phyloP scores from a whole-genome alignment of 179 eudicot genomes.

The Heliamphora pulchella region DNA sequence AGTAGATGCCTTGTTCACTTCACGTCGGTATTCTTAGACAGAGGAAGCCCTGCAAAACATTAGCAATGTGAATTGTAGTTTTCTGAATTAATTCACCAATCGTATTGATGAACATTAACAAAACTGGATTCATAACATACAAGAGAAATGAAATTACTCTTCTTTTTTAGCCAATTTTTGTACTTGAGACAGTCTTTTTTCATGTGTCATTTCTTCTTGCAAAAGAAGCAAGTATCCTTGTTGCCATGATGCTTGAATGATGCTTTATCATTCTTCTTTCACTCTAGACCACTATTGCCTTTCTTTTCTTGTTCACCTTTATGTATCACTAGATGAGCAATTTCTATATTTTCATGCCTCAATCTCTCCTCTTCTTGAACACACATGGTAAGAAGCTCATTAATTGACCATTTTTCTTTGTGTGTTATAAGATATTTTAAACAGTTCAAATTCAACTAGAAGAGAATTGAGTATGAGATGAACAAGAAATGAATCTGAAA shows the following conservation, averaged over 20 bases:
- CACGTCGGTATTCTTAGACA: neutral
- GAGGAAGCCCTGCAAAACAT: slow-evolving; percentile 4
- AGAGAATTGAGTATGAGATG: no score
- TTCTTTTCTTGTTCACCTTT: neutral
- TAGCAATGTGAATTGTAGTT: neutral
- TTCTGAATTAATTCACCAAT: neutral
- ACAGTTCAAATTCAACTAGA: no score
- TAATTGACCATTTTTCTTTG: slow-evolving; percentile 13
- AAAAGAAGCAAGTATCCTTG: neutral
- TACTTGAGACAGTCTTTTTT: neutral
- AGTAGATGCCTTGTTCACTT: neutral
- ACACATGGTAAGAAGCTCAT: slow-evolving; percentile 12
- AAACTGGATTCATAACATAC: slow-evolving; percentile 12
- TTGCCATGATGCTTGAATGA: neutral
- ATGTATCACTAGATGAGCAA: no score
- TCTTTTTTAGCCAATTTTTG: neutral
- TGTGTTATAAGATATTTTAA: neutral
- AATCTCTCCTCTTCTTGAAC: slow-evolving; percentile 17
- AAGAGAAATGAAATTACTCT: neutral
- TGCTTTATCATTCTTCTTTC: neutral
- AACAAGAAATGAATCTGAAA: no score
- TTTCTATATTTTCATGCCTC: neutral
- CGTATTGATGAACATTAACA: neutral
- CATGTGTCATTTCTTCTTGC: slow-evolving; percentile 1
- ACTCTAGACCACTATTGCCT: neutral